Base-by-base conservation (phyloP, 108 stramenopile genomes). In the Pseudonitzschia pungens region DNA sequence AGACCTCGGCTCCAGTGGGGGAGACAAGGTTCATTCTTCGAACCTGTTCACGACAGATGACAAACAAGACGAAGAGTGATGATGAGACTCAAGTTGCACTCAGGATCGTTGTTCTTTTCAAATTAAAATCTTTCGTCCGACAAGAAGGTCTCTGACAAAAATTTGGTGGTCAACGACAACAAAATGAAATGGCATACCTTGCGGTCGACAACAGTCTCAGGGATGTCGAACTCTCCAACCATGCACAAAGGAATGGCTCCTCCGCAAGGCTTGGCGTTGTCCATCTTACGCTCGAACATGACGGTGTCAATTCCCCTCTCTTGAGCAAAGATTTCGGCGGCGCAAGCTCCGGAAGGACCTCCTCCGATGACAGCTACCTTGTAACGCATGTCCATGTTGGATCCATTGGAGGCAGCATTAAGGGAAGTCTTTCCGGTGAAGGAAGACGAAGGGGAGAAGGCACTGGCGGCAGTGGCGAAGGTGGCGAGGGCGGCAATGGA, bases 241-340 rank as follows among this genome's bases (percentile, higher is more conserved):
- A 98, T 98, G 85, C 98, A 98, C 42, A 98, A 93, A 51, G 98
- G 98, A 70, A 98, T 98, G 69, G 98, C 98, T 36, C 98, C 98
- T 43, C 98, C 98, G 73, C 98, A 98, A 27, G 98, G 98, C 95
- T 98, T 98, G 81, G 97, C 98, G 85, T 98, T 98, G 87, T 98
- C 94, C 80, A 98, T 93, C 93, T 98, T 98, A 32, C 98, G 90
- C 84, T 98, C 98, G 78, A 98, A 90, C 31, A 98, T 40, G 54
- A 93, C 83, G 18, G 96, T 96, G 56, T 98, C 98, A 56, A 98
- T 93, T 40, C 87, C 85, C 78, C 87, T 90, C 77, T 97, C 95
- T 71, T 96, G 93, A 22, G 98, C 98, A 68, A 97, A 92, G 83
- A 96, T 90, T 81, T 98, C 98, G 24, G 98, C 98, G 48, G 98